Evolutionary conservation across 1,139 yeast species (phyloP).

Genomic region (Candida sanyaensis): DNA sequence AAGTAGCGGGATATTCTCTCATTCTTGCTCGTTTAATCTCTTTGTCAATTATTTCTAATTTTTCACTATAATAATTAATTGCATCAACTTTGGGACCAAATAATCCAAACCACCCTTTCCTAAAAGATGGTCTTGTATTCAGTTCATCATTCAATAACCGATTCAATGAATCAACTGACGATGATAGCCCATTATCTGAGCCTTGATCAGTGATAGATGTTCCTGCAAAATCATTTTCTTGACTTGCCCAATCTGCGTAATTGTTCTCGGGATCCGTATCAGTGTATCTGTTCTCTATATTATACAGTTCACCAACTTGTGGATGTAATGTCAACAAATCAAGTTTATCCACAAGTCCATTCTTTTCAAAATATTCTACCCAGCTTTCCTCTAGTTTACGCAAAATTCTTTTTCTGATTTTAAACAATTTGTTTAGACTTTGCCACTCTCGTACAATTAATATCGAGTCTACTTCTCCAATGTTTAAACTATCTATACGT

Average conservation of each 20-base stretch:
- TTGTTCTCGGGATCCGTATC: slow-evolving; percentile 16
- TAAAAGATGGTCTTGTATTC: slow-evolving; percentile 49
- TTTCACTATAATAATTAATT: slow-evolving; percentile 58
- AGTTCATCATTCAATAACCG: slow-evolving; percentile 29
- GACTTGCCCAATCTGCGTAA: slow-evolving; percentile 4
- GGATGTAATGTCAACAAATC: slow-evolving; percentile 33
- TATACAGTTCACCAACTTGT: slow-evolving; percentile 27
- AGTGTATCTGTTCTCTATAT: slow-evolving; percentile 7
- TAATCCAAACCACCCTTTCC: slow-evolving; percentile 52
- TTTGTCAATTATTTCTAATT: slow-evolving; percentile 58
- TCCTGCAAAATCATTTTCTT: not conserved
- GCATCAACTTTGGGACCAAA: slow-evolving; percentile 65
- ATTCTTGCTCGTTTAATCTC: slow-evolving; percentile 57
- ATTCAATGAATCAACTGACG: slow-evolving; percentile 1
- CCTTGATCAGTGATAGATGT: slow-evolving; percentile 22
- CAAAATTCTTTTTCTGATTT: slow-evolving; percentile 55
- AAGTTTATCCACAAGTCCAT: slow-evolving; percentile 29
- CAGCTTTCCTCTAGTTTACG: slow-evolving; percentile 68
- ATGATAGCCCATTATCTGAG: slow-evolving; percentile 12
- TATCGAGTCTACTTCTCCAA: slow-evolving; percentile 77
- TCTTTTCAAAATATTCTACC: slow-evolving; percentile 65
- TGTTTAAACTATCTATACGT: slow-evolving; percentile 74
- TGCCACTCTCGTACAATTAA: slow-evolving; percentile 88
- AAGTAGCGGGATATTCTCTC: slow-evolving; percentile 63
- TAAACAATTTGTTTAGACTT: slow-evolving; percentile 63